A percentile compares a stretch with the other conserved stretches of the same genome.
Conservation (phyloP, 2,329 filamentous ascomycete genomes). For the Thelonectria blattea region DNA sequence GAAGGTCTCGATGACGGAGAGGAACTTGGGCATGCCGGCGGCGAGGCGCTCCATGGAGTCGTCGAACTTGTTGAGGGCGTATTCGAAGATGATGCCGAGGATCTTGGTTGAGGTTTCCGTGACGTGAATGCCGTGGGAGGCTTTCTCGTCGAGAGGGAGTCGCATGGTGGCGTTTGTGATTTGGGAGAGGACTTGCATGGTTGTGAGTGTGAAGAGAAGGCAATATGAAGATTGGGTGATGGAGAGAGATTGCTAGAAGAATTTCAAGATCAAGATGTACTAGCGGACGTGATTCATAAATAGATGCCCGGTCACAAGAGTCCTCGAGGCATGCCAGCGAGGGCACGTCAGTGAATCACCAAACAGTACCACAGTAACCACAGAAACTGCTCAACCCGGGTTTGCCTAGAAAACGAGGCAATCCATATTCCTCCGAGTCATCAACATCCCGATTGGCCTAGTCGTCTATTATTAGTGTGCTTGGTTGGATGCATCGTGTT, state of each 20-base stretch:
- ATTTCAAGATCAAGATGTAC: neutral
- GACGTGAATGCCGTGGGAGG: neutral
- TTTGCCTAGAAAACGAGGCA: neutral
- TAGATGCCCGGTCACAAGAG: too few relatives aligned
- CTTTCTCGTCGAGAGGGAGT: neutral
- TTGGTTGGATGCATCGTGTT: neutral
- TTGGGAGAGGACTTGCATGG: slow-evolving; percentile 7
- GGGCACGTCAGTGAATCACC: neutral
- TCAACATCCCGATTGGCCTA: neutral
- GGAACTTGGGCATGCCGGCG: slow-evolving; percentile 30
- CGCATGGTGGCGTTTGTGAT: neutral
- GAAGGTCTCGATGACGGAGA: slow-evolving; percentile 32
- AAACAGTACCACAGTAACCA: neutral
- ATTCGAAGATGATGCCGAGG: slow-evolving; percentile 36
- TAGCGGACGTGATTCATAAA: too few relatives aligned
- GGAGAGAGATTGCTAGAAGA: neutral
- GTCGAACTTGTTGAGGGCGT: slow-evolving; percentile 38
- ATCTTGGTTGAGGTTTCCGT: slow-evolving; percentile 21
- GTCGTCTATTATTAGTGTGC: neutral
- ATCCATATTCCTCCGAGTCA: neutral
- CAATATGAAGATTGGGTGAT: neutral
- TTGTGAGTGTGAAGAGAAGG: too few relatives aligned
- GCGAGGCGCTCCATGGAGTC: slow-evolving; percentile 25
- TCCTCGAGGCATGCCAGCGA: too few relatives aligned
- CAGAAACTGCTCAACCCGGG: neutral